Percentiles rank a stretch among this genome's conserved stretches.
Conservation (phyloP, 768 basidiomycete genomes). For the Asterophora lycoperdoides region DNA sequence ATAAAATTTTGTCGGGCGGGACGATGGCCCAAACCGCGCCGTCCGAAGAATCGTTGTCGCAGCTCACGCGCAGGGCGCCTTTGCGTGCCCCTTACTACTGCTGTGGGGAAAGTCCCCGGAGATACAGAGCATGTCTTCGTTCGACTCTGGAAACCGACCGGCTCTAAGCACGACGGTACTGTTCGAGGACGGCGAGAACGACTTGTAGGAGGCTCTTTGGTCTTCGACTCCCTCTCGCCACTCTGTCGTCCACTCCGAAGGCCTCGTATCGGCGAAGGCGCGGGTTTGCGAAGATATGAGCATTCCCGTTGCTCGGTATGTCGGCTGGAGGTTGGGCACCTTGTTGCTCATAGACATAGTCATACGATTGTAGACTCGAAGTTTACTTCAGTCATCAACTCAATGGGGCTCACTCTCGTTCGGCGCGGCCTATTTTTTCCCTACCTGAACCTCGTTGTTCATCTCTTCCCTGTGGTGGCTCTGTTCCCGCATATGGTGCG, state of each 20-base stretch:
- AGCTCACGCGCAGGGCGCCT: constrained; percentile 68
- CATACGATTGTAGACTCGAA: constrained; percentile 68
- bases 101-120: constrained; percentile 97
- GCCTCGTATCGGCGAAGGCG: constrained; percentile 37
- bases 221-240: constrained; percentile 46
- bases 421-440: constrained; percentile 63
- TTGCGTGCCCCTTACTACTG: constrained; percentile 39
- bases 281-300: constrained; percentile 76
- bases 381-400: constrained; percentile 51
- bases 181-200: constrained; percentile 50
- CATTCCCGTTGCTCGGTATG: constrained; percentile 46
- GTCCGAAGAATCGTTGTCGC: constrained; percentile 83
- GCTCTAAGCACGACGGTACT: constrained; percentile 66
- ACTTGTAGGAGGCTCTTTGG: constrained; percentile 29
- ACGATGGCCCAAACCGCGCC: constrained; percentile 31
- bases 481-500: background rate
- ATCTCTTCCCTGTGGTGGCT: constrained; percentile 2
- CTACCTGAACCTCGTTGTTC: constrained; percentile 50
- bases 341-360: constrained; percentile 86
- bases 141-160: constrained; percentile 66
- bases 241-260: constrained; percentile 48
- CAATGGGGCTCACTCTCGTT: constrained; percentile 91
- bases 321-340: constrained; percentile 33
- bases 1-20: constrained; percentile 18
- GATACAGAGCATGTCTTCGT: constrained; percentile 65